Percentiles rank a stretch among this genome's conserved stretches.
Evolutionary conservation across 129 eudicot genomes (phyloP).

Genomic region (Sambucus nigra): DNA sequence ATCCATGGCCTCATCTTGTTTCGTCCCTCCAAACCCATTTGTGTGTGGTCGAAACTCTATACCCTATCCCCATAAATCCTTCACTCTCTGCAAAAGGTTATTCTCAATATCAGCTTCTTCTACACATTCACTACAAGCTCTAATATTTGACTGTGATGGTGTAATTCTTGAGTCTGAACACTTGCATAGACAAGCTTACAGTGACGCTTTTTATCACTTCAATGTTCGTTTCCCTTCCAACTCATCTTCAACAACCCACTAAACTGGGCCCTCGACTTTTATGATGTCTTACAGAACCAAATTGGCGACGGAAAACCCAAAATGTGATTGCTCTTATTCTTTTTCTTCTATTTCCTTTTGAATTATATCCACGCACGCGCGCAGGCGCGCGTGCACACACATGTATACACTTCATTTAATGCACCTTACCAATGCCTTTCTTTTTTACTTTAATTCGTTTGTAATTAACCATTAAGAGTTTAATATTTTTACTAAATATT

Average conservation of each 20-base stretch:
- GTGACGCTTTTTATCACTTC: slow-evolving; percentile 76
- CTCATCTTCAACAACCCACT: slow-evolving; percentile 26
- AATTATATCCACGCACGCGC: background rate
- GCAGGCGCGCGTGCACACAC: too few species aligned
- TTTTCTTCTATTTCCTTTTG: background rate
- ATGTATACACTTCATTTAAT: too few species aligned
- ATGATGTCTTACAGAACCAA: slow-evolving; percentile 78
- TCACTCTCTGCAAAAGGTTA: slow-evolving; percentile 9
- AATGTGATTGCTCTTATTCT: slow-evolving; percentile 66
- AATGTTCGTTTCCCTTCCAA: slow-evolving; percentile 58
- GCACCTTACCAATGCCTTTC: too few species aligned
- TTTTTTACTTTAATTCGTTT: too few species aligned
- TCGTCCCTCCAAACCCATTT: slow-evolving; percentile 27
- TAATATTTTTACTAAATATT: too few species aligned
- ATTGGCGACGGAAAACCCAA: slow-evolving; percentile 97
- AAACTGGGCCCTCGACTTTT: slow-evolving; percentile 68
- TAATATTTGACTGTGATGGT: slow-evolving; percentile 94
- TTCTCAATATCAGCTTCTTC: slow-evolving; percentile 30
- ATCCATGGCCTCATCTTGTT: slow-evolving; percentile 36
- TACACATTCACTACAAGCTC: slow-evolving; percentile 62
- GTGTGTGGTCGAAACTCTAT: slow-evolving; percentile 23
- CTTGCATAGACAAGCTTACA: slow-evolving; percentile 93
- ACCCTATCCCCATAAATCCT: slow-evolving; percentile 11
- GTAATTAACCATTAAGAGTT: too few species aligned
- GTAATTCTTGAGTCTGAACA: slow-evolving; percentile 92